Base-by-base conservation (phyloP, 345 rosid genomes). In the Eucalyptus albens region DNA sequence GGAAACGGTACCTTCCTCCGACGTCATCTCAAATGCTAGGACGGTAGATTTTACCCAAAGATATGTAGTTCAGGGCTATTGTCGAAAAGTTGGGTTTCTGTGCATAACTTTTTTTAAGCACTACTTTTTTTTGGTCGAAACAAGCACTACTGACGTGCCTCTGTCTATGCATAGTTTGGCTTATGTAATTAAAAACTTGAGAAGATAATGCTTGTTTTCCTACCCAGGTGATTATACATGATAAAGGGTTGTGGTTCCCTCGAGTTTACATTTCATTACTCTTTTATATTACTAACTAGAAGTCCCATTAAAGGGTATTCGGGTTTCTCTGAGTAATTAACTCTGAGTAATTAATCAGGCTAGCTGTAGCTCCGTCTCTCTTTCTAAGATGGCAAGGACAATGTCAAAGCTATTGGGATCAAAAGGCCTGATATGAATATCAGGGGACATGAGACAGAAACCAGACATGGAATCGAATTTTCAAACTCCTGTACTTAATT, bases 1-100 rank as follows among this genome's bases (percentile, higher is more conserved):
- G 93, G 95, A 69, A 51, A 87, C 90, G 45, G 45, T 91, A 91
- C 87, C 92, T 92, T 92, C 93, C 93, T 50, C 86, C 91, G 69
- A 47, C 86, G 89, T 90, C 92, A 3, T 80, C 89, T 62, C 92
- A 89, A 90, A 91, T 92, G 22, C 15, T 93, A 82, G 91, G 91
- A 26, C 33, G 14, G 15, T 92, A 91, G 87, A 69, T 86, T 40
- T 77, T 40, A 5, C 85, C 85, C 85, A 77, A 6, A 40, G 27
- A 77, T 11, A 40, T 21, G 85, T 77, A 77, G 85, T 40, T 77
- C 85, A 21, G 85, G 85, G 16, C 47, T 21, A 3, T 77, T 77
- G 29, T 77, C 7, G 47, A 37, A 77, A 17, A 77, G 85, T 77
- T 77, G 29, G 85, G 47, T 77, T 77, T 77, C 85, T 6, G 47